phyloP scores from a whole-genome alignment of 2,329 filamentous ascomycete species.

The Pochonia chlamydosporia region DNA sequence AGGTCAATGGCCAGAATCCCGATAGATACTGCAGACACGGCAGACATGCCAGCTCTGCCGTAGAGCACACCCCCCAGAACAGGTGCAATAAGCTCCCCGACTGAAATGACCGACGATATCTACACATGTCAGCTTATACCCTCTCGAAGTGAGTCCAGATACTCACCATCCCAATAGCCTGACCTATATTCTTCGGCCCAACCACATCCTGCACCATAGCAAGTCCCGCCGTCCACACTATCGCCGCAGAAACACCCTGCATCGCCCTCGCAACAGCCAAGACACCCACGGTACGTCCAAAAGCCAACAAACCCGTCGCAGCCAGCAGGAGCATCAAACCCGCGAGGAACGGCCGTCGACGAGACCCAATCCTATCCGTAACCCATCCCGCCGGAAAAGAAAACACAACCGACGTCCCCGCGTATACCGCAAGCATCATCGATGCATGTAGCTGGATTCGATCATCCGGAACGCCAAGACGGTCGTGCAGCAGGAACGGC shows the following conservation, averaged over 20 bases:
- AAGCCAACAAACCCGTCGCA: not conserved
- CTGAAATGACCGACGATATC: not conserved
- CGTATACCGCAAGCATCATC: not conserved
- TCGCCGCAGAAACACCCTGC: not conserved
- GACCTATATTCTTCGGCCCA: not conserved
- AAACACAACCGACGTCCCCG: slow-evolving; percentile 1
- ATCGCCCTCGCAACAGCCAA: not conserved
- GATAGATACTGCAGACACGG: not conserved
- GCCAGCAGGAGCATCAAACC: not conserved
- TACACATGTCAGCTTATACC: not conserved
- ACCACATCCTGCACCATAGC: not conserved
- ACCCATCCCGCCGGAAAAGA: not conserved
- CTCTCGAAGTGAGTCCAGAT: not conserved
- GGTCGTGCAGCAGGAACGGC: slow-evolving; percentile 8
- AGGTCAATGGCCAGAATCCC: not conserved
- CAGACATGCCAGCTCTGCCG: not conserved
- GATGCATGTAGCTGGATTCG: not conserved
- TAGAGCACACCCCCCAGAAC: slow-evolving; percentile 1
- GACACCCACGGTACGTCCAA: not conserved
- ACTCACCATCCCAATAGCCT: not conserved
- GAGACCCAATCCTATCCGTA: not conserved
- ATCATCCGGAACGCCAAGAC: slow-evolving; percentile 3
- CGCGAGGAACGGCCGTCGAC: not conserved
- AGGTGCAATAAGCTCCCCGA: not conserved
- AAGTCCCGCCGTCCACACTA: slow-evolving; percentile 1